phyloP scores from a whole-genome alignment of 1,284 basidiomycete species.

The Apiotrichum akiyoshidainum region DNA sequence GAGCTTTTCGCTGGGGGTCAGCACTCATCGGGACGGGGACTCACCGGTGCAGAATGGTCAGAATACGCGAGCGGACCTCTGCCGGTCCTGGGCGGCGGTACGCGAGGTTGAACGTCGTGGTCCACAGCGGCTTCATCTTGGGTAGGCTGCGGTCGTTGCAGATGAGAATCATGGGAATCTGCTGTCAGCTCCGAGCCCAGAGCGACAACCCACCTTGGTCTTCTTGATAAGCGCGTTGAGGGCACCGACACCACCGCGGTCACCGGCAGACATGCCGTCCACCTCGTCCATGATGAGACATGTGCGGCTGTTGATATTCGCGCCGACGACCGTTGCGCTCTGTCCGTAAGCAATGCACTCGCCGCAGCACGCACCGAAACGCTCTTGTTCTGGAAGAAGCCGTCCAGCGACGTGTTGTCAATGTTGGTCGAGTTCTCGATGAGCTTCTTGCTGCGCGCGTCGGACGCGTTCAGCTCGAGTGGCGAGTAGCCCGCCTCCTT shows the following conservation, averaged over 20 bases:
- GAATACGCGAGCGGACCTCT: conserved; percentile 75
- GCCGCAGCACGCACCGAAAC: conserved; percentile 50
- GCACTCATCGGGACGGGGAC: conserved; percentile 29
- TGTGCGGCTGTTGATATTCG: conserved; percentile 71
- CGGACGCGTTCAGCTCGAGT: conserved; percentile 94
- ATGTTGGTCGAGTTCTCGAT: conserved; percentile 89
- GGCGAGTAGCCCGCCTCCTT: conserved; percentile 83
- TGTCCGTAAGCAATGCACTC: conserved; percentile 27
- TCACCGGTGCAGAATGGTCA: conserved; percentile 84
- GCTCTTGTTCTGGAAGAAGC: conserved; percentile 69
- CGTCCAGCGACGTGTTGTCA: conserved; percentile 81
- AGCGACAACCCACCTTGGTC: conserved; percentile 62
- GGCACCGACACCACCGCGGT: conserved; percentile 92
- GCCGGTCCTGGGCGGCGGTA: conserved; percentile 73
- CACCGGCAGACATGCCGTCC: conserved; percentile 97
- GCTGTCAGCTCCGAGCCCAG: neutral
- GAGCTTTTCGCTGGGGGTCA: conserved; percentile 73
- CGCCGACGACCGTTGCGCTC: conserved; percentile 65
- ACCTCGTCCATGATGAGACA: conserved; percentile 99
- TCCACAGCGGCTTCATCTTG: conserved; percentile 84
- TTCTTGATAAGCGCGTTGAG: conserved; percentile 90
- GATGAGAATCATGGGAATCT: conserved; percentile 97
- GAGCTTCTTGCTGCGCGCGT: conserved; percentile 91
- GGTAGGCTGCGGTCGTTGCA: conserved; percentile 83
- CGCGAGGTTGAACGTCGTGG: conserved; percentile 69